Evolutionary conservation across 805 yeast species (phyloP).

Genomic region (Teunomyces lycoperdinae): DNA sequence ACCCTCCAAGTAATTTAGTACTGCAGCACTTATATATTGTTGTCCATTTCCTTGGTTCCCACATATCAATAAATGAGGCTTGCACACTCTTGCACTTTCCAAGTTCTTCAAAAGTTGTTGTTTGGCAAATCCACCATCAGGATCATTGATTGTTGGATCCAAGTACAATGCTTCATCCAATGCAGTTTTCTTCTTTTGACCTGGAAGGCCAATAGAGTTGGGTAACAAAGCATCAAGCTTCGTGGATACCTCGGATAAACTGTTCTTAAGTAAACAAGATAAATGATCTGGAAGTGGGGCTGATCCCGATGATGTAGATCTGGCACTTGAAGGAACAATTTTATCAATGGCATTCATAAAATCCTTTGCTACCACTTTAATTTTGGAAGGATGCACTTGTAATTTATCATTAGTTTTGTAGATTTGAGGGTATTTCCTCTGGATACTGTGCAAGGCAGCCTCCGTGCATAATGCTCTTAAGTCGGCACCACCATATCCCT

Average conservation of each 20-base stretch:
- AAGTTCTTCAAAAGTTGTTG: slow-evolving; percentile 56
- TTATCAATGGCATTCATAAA: slow-evolving; percentile 82
- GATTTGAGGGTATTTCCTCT: slow-evolving; percentile 90
- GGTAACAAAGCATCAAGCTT: slow-evolving; percentile 64
- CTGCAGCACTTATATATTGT: slow-evolving; percentile 77
- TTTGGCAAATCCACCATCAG: slow-evolving; percentile 64
- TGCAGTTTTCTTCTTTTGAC: slow-evolving; percentile 47
- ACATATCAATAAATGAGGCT: slow-evolving; percentile 74
- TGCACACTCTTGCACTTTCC: slow-evolving; percentile 63
- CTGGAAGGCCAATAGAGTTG: slow-evolving; percentile 32
- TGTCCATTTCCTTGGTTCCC: slow-evolving; percentile 86
- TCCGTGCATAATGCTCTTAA: slow-evolving; percentile 92
- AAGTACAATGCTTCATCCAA: slow-evolving; percentile 69
- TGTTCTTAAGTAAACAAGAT: slow-evolving; percentile 56
- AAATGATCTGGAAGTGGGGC: slow-evolving; percentile 77
- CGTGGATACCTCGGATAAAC: slow-evolving; percentile 44
- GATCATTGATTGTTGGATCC: slow-evolving; percentile 53
- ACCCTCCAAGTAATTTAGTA: slow-evolving; percentile 81
- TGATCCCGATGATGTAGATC: slow-evolving; percentile 72
- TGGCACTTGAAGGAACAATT: slow-evolving; percentile 87
- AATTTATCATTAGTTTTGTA: slow-evolving; percentile 74
- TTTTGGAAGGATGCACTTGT: slow-evolving; percentile 64
- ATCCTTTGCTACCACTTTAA: slow-evolving; percentile 76
- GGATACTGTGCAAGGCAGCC: slow-evolving; percentile 89
- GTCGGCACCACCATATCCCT: slow-evolving; percentile 99